Evolutionary conservation across 2,329 filamentous ascomycete species (phyloP), one percentile per base, ranked within the genome.

Genomic region (Fusarium tuaranense): DNA sequence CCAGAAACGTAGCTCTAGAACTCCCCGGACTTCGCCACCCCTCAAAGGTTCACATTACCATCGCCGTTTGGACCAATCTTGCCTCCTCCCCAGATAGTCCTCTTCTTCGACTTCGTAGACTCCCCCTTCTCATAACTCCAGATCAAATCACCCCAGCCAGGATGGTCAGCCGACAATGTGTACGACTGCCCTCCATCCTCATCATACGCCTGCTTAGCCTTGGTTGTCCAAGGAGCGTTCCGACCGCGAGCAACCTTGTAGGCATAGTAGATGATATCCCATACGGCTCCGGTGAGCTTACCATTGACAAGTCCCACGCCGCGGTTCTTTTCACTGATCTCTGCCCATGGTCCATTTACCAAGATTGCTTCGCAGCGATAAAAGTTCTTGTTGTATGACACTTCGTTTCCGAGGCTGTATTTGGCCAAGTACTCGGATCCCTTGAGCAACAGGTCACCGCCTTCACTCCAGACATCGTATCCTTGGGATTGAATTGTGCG

Each of bases 321-420:
- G 14, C 64, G 55, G 13, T 53, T 67, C 20, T 51, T 61, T 14
- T 59, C 27, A 2, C 62, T 65, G 1, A 61, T 59, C 30, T 65
- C 41, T 2, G 39, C 65, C 83, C 84, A 85, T 9, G 83, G 83
- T 0, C 82, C 83, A 63, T 82, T 80, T 5, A 85, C 80, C 18
- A 85, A 73, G 1, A 84, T 77, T 0, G 83, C 83, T 65, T 85
- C 84, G 60, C 84, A 85, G 1, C 83, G 78, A 41, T 79, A 82
- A 67, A 79, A 84, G 7, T 75, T 78, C 4, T 79, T 81, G 53
- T 84, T 80, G 46, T 82, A 85, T 0, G 72, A 58, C 0, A 85
- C 83, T 0, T 74, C 78, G 5, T 82, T 62, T 20, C 80, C 80
- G 1, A 85, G 73, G 30, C 84, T 85, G 66, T 81, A 85, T 44